phyloP scores from a whole-genome alignment of 169 alveolate species.

The Neospora caninum region DNA sequence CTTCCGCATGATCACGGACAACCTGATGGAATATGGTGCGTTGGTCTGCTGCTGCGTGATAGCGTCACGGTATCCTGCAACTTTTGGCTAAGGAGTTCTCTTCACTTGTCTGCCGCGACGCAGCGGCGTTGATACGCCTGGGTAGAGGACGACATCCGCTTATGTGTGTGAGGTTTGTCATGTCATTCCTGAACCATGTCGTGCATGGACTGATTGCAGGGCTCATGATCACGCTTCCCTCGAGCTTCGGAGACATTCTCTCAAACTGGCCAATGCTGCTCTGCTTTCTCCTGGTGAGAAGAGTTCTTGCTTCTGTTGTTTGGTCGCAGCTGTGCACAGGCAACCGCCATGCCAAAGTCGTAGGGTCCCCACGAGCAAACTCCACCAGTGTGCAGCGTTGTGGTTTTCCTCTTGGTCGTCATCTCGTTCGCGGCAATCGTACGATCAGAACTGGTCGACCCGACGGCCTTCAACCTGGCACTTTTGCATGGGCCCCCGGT shows the following conservation, averaged over 20 bases:
- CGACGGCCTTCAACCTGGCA: no score
- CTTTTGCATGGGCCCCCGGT: no score
- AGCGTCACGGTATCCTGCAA: background rate
- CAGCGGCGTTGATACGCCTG: no score
- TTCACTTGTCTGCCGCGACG: background rate
- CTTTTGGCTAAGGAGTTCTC: background rate
- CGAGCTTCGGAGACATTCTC: conserved; percentile 70
- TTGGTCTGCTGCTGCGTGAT: background rate
- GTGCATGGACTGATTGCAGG: conserved; percentile 57
- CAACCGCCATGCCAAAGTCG: conserved; percentile 18
- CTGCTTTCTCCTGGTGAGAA: conserved; percentile 68
- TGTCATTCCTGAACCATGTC: no score
- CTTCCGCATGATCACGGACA: conserved; percentile 86
- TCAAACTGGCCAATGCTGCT: conserved; percentile 73
- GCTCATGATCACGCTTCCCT: conserved; percentile 75
- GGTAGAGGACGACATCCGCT: no score
- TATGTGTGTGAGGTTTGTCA: no score
- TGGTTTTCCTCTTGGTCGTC: no score
- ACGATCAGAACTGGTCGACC: no score
- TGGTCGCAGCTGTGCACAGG: conserved; percentile 65
- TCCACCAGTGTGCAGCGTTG: no score
- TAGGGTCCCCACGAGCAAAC: no score
- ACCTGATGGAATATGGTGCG: conserved; percentile 87
- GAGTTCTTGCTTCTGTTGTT: conserved; percentile 29
- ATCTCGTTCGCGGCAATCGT: no score